Evolutionary conservation across 140 eudicot genomes (phyloP).

Genomic region (Erigeron philadelphicus): DNA sequence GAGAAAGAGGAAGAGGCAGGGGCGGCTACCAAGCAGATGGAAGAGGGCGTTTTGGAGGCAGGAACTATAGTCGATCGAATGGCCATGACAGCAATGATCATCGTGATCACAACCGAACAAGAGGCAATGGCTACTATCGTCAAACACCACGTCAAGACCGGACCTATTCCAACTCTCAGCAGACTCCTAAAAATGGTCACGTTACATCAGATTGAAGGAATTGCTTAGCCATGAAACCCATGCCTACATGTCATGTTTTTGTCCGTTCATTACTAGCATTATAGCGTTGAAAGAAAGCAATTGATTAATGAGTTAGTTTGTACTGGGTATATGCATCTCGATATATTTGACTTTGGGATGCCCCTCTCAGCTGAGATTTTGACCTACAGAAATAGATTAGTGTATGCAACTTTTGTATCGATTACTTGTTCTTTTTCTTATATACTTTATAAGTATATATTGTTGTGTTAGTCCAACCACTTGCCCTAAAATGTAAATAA

Average conservation of each 20-base stretch:
- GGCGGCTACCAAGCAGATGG: slow-evolving; percentile 53
- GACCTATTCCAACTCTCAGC: slow-evolving; percentile 34
- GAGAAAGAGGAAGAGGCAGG: slow-evolving; percentile 88
- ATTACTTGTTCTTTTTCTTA: no score
- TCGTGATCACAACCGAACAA: slow-evolving; percentile 42
- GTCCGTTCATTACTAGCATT: slow-evolving; percentile 16
- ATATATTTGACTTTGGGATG: slow-evolving; percentile 26
- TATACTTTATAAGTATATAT: background rate
- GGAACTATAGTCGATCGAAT: slow-evolving; percentile 41
- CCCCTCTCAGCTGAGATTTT: slow-evolving; percentile 29
- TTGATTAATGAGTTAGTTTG: slow-evolving; percentile 9
- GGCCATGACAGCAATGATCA: slow-evolving; percentile 46
- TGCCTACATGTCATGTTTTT: slow-evolving; percentile 22
- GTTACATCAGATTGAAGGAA: slow-evolving; percentile 35
- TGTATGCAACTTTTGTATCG: slow-evolving; percentile 21
- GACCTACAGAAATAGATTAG: slow-evolving; percentile 35
- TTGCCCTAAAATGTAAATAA: background rate
- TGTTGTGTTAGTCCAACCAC: background rate
- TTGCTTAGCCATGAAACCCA: background rate
- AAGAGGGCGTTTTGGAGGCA: slow-evolving; percentile 62
- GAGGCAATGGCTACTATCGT: slow-evolving; percentile 71
- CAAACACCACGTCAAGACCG: slow-evolving; percentile 36
- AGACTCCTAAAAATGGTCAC: slow-evolving; percentile 44
- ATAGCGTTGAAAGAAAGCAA: slow-evolving; percentile 28
- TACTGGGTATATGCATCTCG: slow-evolving; percentile 36